Percentiles rank a stretch among this genome's conserved stretches.
phyloP scores from a whole-genome alignment of 331 rosid species.

The Saraca asoca region DNA sequence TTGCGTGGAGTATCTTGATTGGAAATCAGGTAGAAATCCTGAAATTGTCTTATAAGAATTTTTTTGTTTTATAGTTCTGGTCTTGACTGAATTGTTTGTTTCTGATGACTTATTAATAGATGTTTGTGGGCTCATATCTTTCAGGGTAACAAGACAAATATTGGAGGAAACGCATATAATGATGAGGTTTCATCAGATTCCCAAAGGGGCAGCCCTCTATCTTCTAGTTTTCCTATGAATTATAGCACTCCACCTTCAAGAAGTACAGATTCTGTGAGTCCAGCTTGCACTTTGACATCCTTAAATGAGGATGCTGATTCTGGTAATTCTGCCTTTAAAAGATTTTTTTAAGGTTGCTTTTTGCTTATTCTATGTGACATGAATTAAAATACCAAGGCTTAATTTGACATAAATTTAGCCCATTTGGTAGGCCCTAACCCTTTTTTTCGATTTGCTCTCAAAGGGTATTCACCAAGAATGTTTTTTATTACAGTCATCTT shows the following conservation, averaged over 20 bases:
- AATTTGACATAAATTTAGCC: constrained; percentile 15
- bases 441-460: constrained; percentile 31
- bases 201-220: constrained; percentile 49
- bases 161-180: constrained; percentile 54
- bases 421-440: constrained; percentile 21
- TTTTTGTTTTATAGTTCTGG: constrained; percentile 23
- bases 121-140: constrained; percentile 25
- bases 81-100: constrained; percentile 26
- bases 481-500: constrained; percentile 45
- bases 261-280: constrained; percentile 68
- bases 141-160: constrained; percentile 76
- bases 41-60: constrained; percentile 3
- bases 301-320: constrained; percentile 85
- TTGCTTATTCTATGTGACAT: constrained; percentile 18
- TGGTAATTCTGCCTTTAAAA: constrained; percentile 50
- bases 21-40: too few species aligned
- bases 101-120: constrained; percentile 9
- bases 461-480: constrained; percentile 53
- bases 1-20: too few species aligned
- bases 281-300: constrained; percentile 63
- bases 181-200: constrained; percentile 60
- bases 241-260: constrained; percentile 54
- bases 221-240: constrained; percentile 48
- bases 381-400: constrained; percentile 1
- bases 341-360: constrained; percentile 25